Percentiles rank a stretch among this genome's conserved stretches.
phyloP scores from a whole-genome alignment of 192 early-diverging fungal genomes.

The Linnemannia hyalina region DNA sequence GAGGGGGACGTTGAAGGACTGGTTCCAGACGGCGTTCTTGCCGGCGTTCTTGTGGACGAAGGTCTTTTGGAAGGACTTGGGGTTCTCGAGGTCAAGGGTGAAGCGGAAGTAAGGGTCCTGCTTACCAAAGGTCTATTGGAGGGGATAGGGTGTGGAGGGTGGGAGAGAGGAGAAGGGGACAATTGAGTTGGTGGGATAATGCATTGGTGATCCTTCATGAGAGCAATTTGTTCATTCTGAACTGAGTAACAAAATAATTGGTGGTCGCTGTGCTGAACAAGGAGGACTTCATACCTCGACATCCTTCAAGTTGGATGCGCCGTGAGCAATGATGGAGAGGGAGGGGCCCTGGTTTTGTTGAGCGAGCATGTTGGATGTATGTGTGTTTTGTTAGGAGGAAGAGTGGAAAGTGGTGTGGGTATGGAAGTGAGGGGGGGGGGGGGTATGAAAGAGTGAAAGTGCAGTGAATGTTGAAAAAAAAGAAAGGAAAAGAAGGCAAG shows the following conservation, averaged over 20 bases:
- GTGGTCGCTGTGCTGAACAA: neutral
- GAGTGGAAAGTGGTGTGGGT: neutral
- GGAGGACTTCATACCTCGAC: constrained; percentile 42
- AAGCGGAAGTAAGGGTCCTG: constrained; percentile 66
- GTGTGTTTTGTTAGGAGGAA: neutral
- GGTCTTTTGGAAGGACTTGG: constrained; percentile 64
- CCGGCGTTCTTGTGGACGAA: constrained; percentile 64
- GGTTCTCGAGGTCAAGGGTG: constrained; percentile 54
- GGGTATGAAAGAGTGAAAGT: neutral
- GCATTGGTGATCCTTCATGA: neutral
- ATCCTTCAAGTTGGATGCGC: constrained; percentile 52
- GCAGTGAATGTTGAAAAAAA: neutral
- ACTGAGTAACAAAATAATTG: no score
- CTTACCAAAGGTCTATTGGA: constrained; percentile 58
- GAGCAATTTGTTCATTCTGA: neutral
- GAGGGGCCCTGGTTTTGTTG: constrained; percentile 33
- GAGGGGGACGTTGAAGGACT: constrained; percentile 58
- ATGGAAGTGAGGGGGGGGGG: neutral
- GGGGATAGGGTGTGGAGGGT: neutral
- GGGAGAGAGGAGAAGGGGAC: neutral
- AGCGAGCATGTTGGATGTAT: constrained; percentile 9
- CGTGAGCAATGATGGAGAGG: constrained; percentile 48
- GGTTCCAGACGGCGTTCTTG: constrained; percentile 65
- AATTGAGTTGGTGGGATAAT: neutral
- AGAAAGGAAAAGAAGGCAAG: neutral